These are phyloP conservation scores for Fistulifera solaris DNA, from an alignment of 108 stramenopile species.

Conservation along the genomic window DNA sequence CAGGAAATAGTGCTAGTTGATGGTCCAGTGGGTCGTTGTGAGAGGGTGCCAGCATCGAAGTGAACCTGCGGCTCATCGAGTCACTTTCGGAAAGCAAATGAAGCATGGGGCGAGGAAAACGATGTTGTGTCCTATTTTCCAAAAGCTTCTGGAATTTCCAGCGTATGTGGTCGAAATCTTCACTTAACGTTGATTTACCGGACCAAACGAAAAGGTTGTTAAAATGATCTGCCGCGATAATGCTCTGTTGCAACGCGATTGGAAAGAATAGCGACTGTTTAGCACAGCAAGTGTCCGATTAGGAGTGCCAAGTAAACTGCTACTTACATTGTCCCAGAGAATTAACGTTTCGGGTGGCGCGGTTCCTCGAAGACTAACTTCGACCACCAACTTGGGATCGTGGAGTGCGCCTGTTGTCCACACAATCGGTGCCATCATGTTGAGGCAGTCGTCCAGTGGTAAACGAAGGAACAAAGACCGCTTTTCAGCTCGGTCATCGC, in stretches of 20 bases:
- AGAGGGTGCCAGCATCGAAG: constrained; percentile 37
- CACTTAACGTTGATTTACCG: constrained; percentile 13
- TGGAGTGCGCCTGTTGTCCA: constrained; percentile 34
- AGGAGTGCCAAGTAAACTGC: no score
- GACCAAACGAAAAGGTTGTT: constrained; percentile 43
- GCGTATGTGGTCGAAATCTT: constrained; percentile 27
- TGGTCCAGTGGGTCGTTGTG: constrained; percentile 18
- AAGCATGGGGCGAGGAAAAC: constrained; percentile 44
- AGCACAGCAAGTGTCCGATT: no score
- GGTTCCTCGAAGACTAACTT: constrained; percentile 1
- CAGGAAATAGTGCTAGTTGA: constrained; percentile 37
- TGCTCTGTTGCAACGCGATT: constrained; percentile 16
- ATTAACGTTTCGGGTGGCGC: constrained; percentile 33
- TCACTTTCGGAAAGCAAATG: constrained; percentile 40
- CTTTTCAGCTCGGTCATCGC: constrained; percentile 42
- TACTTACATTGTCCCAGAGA: constrained; percentile 45
- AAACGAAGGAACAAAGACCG: constrained; percentile 44
- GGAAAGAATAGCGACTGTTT: constrained; percentile 2
- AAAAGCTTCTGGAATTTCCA: constrained; percentile 22
- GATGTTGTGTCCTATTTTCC: constrained; percentile 15
- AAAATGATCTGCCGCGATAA: constrained; percentile 42
- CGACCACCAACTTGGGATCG: not conserved
- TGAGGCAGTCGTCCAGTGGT: constrained; percentile 41
- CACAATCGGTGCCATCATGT: constrained; percentile 43
- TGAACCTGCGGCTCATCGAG: constrained; percentile 57